A percentile compares a stretch with the other conserved stretches of the same genome.
Conservation (phyloP, 2,329 filamentous ascomycete species). For the Lasiodiplodia gonubiensis region DNA sequence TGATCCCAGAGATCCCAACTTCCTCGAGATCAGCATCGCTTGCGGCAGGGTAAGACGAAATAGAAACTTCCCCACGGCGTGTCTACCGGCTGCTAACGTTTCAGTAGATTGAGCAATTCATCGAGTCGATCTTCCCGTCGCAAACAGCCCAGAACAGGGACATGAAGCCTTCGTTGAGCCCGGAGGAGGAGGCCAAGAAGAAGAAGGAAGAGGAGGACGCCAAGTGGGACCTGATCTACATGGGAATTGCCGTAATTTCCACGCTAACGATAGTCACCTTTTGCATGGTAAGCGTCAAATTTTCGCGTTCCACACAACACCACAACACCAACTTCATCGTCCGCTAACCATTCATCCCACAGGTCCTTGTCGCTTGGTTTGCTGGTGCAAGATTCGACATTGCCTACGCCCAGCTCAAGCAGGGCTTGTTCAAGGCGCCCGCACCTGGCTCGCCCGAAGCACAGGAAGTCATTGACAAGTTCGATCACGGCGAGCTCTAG, state of each 20-base stretch:
- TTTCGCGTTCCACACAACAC: conserved; percentile 29
- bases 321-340: conserved; percentile 10
- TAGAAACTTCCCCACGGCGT: background rate
- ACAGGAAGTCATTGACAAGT: conserved; percentile 30
- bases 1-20: conserved; percentile 90
- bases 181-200: conserved; percentile 64
- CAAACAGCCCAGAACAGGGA: conserved; percentile 58
- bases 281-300: conserved; percentile 71
- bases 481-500: conserved; percentile 37
- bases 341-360: background rate
- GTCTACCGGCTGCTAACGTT: conserved; percentile 27
- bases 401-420: conserved; percentile 63
- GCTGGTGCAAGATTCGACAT: conserved; percentile 84
- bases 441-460: conserved; percentile 12
- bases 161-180: conserved; percentile 39
- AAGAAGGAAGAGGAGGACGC: conserved; percentile 59
- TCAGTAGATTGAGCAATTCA: conserved; percentile 85
- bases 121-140: conserved; percentile 88
- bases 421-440: conserved; percentile 34
- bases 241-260: conserved; percentile 69
- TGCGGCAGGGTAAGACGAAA: conserved; percentile 74
- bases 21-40: conserved; percentile 85
- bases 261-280: conserved; percentile 74
- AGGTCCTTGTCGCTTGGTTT: conserved; percentile 73
- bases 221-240: conserved; percentile 63